Evolutionary conservation across 2,329 filamentous ascomycete species (phyloP).

Genomic region (Grosmannia penicillata): DNA sequence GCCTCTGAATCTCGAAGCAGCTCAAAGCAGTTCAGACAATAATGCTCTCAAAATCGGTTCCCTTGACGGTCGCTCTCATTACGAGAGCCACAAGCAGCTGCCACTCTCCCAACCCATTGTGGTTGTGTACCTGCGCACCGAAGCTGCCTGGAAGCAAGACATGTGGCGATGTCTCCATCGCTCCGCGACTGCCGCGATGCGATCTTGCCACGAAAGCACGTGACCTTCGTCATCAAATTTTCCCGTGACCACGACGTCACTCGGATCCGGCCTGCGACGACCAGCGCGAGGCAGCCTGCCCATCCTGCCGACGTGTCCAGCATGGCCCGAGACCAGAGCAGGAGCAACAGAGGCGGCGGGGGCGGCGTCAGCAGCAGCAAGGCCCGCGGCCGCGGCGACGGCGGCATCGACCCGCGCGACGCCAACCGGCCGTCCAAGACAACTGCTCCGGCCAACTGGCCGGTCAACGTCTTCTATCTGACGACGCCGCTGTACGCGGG

Average conservation of each 20-base stretch:
- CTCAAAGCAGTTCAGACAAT: too few species aligned
- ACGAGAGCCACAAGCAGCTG: background rate
- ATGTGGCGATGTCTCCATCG: too few species aligned
- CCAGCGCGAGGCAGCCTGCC: too few species aligned
- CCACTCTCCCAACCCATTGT: background rate
- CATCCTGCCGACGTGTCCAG: too few species aligned
- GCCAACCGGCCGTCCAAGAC: too few species aligned
- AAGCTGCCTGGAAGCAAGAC: too few species aligned
- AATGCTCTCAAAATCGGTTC: too few species aligned
- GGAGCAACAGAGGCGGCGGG: background rate
- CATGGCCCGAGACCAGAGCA: constrained; percentile 2
- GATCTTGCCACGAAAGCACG: constrained; percentile 11
- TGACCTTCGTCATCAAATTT: constrained; percentile 3
- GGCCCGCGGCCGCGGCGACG: background rate
- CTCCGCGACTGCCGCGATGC: background rate
- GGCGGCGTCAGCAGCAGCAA: background rate
- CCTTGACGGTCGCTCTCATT: background rate
- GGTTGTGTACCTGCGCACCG: too few species aligned
- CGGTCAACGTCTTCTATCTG: constrained; percentile 35
- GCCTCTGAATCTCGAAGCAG: too few species aligned
- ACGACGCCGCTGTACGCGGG: constrained; percentile 31
- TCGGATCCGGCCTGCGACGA: too few species aligned
- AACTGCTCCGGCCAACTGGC: constrained; percentile 53
- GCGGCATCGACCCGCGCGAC: too few species aligned
- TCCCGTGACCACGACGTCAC: too few species aligned